These are phyloP conservation scores for Medicago truncatula DNA, from an alignment of 306 rosid genomes.

Conservation along the genomic window DNA sequence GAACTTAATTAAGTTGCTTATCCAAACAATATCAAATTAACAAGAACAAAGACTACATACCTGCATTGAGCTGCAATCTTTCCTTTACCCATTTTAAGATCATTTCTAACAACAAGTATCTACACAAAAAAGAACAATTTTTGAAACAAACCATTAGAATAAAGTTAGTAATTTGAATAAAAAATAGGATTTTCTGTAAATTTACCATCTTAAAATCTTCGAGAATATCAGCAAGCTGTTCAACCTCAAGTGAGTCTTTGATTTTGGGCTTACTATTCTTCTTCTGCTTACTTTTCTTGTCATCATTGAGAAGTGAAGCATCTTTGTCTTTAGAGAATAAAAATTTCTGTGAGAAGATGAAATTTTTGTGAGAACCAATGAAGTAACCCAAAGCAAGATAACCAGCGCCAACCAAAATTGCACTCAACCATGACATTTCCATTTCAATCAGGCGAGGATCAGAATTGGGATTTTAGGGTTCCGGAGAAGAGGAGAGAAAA, in stretches of 20 bases:
- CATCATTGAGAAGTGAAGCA: conserved; percentile 31
- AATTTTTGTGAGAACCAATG: conserved; percentile 66
- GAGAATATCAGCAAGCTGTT: conserved; percentile 72
- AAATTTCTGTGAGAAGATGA: conserved; percentile 47
- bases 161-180: conserved; percentile 11
- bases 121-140: conserved; percentile 38
- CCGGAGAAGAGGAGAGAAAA: neutral
- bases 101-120: conserved; percentile 92
- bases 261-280: conserved; percentile 54
- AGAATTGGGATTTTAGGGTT: conserved; percentile 35
- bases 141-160: neutral
- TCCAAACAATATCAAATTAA: neutral
- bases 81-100: conserved; percentile 98
- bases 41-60: conserved; percentile 40
- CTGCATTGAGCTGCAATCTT: conserved; percentile 99
- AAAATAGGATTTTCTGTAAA: neutral
- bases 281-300: neutral
- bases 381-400: conserved; percentile 87
- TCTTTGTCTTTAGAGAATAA: conserved; percentile 39
- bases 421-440: conserved; percentile 86
- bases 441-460: conserved; percentile 36
- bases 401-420: conserved; percentile 81
- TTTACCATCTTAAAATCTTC: conserved; percentile 91
- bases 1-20: neutral
- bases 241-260: conserved; percentile 75